These are phyloP conservation scores for Wickerhamiella brachini DNA, from an alignment of 805 yeast genomes.

Conservation along the genomic window DNA sequence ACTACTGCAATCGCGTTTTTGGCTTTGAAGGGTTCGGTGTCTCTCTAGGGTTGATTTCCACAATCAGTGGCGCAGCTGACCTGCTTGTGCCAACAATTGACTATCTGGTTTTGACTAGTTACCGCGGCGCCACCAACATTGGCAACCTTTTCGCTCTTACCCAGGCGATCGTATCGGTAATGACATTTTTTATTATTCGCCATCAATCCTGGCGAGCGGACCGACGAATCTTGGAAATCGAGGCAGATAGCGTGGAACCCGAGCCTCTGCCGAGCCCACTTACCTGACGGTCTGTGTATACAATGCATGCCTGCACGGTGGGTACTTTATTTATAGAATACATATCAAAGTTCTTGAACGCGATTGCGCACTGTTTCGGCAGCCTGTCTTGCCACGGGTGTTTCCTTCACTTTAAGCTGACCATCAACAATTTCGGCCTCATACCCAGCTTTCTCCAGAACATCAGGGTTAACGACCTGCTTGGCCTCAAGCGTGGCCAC, in stretches of 20 bases:
- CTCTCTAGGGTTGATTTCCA: background rate
- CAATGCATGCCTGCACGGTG: too few species aligned
- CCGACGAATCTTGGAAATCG: slow-evolving; percentile 6
- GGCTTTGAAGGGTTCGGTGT: slow-evolving; percentile 4
- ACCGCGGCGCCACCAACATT: background rate
- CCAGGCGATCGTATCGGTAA: slow-evolving; percentile 3
- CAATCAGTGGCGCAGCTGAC: slow-evolving; percentile 1
- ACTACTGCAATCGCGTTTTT: slow-evolving; percentile 3
- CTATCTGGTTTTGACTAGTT: slow-evolving; percentile 1
- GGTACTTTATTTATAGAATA: too few species aligned
- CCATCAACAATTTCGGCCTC: slow-evolving; percentile 66
- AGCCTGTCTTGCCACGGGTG: slow-evolving; percentile 2
- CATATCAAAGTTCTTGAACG: background rate
- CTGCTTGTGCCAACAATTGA: slow-evolving; percentile 6
- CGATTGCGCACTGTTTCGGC: background rate
- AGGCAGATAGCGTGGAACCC: slow-evolving; percentile 3
- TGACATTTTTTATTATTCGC: background rate
- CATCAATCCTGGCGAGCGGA: slow-evolving; percentile 1
- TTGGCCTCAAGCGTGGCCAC: slow-evolving; percentile 68
- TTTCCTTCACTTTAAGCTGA: slow-evolving; percentile 39
- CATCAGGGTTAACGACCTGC: slow-evolving; percentile 43
- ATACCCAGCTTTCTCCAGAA: slow-evolving; percentile 59
- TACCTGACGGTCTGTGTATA: too few species aligned
- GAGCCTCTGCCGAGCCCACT: background rate
- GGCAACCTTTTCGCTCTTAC: background rate